These are phyloP conservation scores for Metschnikowia lunata DNA, from an alignment of 805 yeast species.

Conservation along the genomic window DNA sequence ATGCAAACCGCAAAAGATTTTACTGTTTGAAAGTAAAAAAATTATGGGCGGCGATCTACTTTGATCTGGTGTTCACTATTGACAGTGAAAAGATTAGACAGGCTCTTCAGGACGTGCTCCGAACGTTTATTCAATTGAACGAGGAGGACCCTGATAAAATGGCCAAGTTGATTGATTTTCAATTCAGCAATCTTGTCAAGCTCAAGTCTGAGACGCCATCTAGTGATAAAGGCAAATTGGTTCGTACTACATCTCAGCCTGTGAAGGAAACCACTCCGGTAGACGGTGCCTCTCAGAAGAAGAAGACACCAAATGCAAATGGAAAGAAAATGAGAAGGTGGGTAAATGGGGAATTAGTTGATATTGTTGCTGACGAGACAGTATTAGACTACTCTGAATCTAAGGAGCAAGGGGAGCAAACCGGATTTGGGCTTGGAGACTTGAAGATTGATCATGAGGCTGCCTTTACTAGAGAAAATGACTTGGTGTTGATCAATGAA, in stretches of 20 bases:
- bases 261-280: not conserved
- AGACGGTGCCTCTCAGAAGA: not conserved
- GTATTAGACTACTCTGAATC: slow-evolving; percentile 32
- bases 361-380: slow-evolving; percentile 17
- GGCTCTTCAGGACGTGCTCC: slow-evolving; percentile 30
- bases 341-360: slow-evolving; percentile 38
- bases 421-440: not conserved
- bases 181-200: slow-evolving; percentile 36
- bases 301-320: slow-evolving; percentile 7
- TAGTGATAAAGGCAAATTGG: not conserved
- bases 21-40: slow-evolving; percentile 27
- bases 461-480: slow-evolving; percentile 36
- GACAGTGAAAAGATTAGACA: slow-evolving; percentile 35
- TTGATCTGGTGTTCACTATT: slow-evolving; percentile 36
- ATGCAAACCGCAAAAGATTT: slow-evolving; percentile 29
- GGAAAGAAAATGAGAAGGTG: slow-evolving; percentile 39
- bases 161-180: slow-evolving; percentile 33
- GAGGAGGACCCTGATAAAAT: slow-evolving; percentile 27
- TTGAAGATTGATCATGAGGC: slow-evolving; percentile 20
- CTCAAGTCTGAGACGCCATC: slow-evolving; percentile 16
- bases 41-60: slow-evolving; percentile 33
- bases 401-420: not conserved
- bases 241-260: not conserved
- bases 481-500: slow-evolving; percentile 38
- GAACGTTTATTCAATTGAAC: slow-evolving; percentile 26